A percentile compares a stretch with the other conserved stretches of the same genome.
Conservation (phyloP, 2,329 filamentous ascomycete genomes). For the Ophiostoma sp. region DNA sequence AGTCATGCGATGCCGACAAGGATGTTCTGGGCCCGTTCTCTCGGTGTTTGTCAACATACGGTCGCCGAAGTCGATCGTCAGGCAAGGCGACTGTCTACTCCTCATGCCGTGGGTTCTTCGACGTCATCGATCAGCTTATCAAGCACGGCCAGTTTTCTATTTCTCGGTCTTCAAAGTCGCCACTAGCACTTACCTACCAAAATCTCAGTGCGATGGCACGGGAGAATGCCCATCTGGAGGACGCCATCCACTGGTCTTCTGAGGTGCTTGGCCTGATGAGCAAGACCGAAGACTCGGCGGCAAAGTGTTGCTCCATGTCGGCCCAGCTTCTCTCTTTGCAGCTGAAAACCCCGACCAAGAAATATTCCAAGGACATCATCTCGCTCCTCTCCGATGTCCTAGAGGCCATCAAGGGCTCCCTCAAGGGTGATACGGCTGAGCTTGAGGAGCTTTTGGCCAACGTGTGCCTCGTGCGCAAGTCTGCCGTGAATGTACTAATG, state of each 20-base stretch:
- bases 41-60: slow-evolving; percentile 57
- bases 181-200: slow-evolving; percentile 47
- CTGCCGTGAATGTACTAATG: slow-evolving; percentile 46
- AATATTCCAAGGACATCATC: slow-evolving; percentile 36
- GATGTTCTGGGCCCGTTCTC: slow-evolving; percentile 62
- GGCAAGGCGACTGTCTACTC: slow-evolving; percentile 36
- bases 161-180: slow-evolving; percentile 38
- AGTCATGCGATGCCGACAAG: slow-evolving; percentile 51
- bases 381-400: slow-evolving; percentile 45
- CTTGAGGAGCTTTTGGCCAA: slow-evolving; percentile 57
- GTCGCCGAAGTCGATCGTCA: slow-evolving; percentile 43
- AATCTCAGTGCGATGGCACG: slow-evolving; percentile 42
- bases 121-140: slow-evolving; percentile 38
- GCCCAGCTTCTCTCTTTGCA: slow-evolving; percentile 52
- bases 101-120: slow-evolving; percentile 35
- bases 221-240: slow-evolving; percentile 44
- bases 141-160: slow-evolving; percentile 30
- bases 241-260: slow-evolving; percentile 52
- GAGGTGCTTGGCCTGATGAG: slow-evolving; percentile 40
- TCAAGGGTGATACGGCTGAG: slow-evolving; percentile 55
- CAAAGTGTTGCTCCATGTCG: slow-evolving; percentile 47
- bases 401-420: slow-evolving; percentile 50
- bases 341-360: slow-evolving; percentile 42
- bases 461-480: slow-evolving; percentile 51
- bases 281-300: slow-evolving; percentile 41